These are phyloP conservation scores for Salix brachista DNA, from an alignment of 345 rosid species.

Conservation along the genomic window DNA sequence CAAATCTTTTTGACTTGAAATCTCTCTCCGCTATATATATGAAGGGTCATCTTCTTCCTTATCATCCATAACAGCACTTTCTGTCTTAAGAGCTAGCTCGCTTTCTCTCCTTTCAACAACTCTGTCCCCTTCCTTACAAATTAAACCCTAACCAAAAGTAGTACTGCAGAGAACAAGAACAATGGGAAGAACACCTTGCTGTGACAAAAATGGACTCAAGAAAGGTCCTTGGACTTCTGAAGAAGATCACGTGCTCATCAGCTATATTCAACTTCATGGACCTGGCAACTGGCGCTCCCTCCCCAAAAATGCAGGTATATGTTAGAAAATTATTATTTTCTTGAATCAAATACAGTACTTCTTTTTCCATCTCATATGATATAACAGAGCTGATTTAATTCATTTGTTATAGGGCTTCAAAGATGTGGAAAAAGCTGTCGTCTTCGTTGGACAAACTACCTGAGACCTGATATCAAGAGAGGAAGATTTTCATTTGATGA, in stretches of 20 bases:
- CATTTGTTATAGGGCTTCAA: constrained; percentile 53
- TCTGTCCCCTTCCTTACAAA: background rate
- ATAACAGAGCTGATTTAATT: background rate
- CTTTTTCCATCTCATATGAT: background rate
- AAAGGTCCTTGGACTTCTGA: constrained; percentile 35
- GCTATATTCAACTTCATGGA: constrained; percentile 24
- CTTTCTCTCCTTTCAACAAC: background rate
- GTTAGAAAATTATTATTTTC: too few relatives aligned
- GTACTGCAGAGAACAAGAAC: background rate
- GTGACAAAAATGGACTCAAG: constrained; percentile 34
- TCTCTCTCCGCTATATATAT: constrained; percentile 1
- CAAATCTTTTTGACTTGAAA: constrained; percentile 24
- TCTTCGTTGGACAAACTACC: constrained; percentile 93
- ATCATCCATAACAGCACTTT: constrained; percentile 2
- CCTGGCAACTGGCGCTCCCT: constrained; percentile 33
- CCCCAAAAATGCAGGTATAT: constrained; percentile 33
- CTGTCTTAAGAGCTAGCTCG: background rate
- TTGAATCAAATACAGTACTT: background rate
- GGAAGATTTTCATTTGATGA: constrained; percentile 93
- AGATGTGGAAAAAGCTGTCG: constrained; percentile 99
- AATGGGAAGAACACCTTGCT: constrained; percentile 38
- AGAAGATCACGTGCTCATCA: constrained; percentile 27
- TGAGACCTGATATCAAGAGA: constrained; percentile 90
- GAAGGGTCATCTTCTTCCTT: background rate
- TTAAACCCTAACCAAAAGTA: background rate